Percentiles rank a stretch among this genome's conserved stretches.
phyloP scores from a whole-genome alignment of 2,329 filamentous ascomycete genomes.

The Botryosphaeria dothidea region DNA sequence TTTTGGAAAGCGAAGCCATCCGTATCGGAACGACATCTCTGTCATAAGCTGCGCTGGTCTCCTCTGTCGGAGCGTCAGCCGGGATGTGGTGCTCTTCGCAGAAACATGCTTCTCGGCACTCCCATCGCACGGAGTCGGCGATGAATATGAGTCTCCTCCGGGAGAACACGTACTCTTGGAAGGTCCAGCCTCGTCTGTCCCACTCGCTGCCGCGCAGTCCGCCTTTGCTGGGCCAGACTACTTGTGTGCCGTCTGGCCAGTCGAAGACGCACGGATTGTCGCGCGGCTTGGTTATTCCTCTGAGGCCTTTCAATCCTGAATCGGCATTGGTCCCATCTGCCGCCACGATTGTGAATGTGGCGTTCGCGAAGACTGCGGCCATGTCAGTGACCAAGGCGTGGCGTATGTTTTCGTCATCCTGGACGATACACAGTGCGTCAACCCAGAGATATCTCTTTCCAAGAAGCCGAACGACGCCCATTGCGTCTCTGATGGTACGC shows the following conservation, averaged over 20 bases:
- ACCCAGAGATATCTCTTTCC: constrained; percentile 22
- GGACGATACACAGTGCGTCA: constrained; percentile 22
- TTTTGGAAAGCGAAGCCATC: background rate
- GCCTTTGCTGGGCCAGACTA: background rate
- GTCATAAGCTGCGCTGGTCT: background rate
- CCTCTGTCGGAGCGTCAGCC: background rate
- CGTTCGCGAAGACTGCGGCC: background rate
- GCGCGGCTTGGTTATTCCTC: background rate
- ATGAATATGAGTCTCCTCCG: background rate
- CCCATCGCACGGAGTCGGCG: background rate
- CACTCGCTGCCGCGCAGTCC: background rate
- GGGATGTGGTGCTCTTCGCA: background rate
- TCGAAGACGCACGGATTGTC: background rate
- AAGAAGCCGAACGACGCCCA: constrained; percentile 6
- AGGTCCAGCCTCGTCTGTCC: constrained; percentile 1
- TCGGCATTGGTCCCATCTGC: background rate
- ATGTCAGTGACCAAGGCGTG: background rate
- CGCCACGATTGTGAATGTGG: background rate
- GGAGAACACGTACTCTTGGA: constrained; percentile 7
- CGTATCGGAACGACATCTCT: background rate
- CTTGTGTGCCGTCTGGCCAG: background rate
- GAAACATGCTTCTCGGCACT: background rate
- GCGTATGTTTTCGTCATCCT: constrained; percentile 14
- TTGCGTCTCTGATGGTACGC: constrained; percentile 20
- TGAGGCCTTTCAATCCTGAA: background rate